phyloP scores from a whole-genome alignment of 2,329 filamentous ascomycete species.

The Apiospora phragmitis region DNA sequence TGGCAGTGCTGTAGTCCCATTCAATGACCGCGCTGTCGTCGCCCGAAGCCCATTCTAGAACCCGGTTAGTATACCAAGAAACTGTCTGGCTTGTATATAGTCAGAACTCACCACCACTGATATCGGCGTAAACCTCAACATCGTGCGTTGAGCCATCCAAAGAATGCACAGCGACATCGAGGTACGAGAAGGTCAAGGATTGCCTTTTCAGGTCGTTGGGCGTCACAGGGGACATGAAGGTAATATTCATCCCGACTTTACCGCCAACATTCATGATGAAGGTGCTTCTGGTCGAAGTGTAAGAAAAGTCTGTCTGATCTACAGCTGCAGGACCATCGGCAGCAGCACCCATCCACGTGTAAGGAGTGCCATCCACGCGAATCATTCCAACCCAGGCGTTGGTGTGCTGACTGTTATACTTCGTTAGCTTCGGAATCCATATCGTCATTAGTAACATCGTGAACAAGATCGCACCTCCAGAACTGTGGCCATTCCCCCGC shows the following conservation, averaged over 20 bases:
- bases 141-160: conserved; percentile 62
- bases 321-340: conserved; percentile 46
- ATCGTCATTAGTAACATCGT: background rate
- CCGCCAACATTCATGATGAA: conserved; percentile 67
- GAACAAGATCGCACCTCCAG: conserved; percentile 52
- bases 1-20: conserved; percentile 59
- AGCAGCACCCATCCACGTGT: conserved; percentile 68
- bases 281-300: conserved; percentile 71
- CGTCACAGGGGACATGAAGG: conserved; percentile 70
- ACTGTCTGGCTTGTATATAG: background rate
- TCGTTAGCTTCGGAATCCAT: conserved; percentile 17
- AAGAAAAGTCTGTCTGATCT: conserved; percentile 64
- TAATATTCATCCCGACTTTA: conserved; percentile 64
- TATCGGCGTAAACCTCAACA: conserved; percentile 72
- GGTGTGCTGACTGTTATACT: conserved; percentile 46
- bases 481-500: conserved; percentile 70
- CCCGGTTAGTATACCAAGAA: background rate
- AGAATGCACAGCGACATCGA: conserved; percentile 63
- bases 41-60: conserved; percentile 70
- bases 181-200: conserved; percentile 70
- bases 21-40: conserved; percentile 55
- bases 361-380: conserved; percentile 62
- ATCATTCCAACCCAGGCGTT: conserved; percentile 70
- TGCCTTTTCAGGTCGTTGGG: conserved; percentile 66
- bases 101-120: conserved; percentile 59